Base-by-base conservation (phyloP, 2,329 filamentous ascomycete species). In the Colletotrichum noveboracense region DNA sequence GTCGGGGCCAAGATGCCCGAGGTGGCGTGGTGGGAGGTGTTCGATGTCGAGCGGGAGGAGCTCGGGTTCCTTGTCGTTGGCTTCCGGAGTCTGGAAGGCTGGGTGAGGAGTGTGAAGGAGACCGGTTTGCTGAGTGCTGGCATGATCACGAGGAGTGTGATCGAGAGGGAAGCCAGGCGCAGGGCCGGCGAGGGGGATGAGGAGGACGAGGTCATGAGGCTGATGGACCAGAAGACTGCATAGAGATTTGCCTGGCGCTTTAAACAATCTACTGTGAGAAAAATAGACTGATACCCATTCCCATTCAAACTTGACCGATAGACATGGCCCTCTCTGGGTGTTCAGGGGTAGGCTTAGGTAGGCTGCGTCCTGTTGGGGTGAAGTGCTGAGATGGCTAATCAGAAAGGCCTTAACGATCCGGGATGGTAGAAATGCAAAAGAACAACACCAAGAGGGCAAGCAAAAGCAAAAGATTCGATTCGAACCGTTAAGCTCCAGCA, bases 21-120 rank as follows among this genome's bases (percentile, higher is more conserved):
- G 77, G 91, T 91, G 64, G 93, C 95, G 77, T 99, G 97, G 97
- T 99, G 97, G 97, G 96, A 98, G 84, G 95, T 98, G 0, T 98
- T 98, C 83, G 97, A 99, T 84, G 95, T 97, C 9, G 96, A 98
- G 80, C 90, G 97, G 66, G 97, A 99, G 87, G 96, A 98, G 83
- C 88, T 99, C 43, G 97, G 97, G 0, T 98, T 98, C 79, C 85
- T 98, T 74, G 96, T 98, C 5, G 95, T 98, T 13, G 96, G 90
- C 0, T 91, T 98, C 90, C 88, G 92, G 77, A 98, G 96, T 80
- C 87, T 97, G 70, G 93, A 94, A 77, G 92, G 91, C 1, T 95
- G 94, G 85, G 91, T 92, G 70, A 85, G 85, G 75, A 88, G 88
- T 56, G 92, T 60, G 3, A 94, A 80, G 89, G 85, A 79, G 88